These are phyloP conservation scores for Usnea hakonensis DNA, from an alignment of 495 filamentous ascomycete genomes.

Conservation along the genomic window DNA sequence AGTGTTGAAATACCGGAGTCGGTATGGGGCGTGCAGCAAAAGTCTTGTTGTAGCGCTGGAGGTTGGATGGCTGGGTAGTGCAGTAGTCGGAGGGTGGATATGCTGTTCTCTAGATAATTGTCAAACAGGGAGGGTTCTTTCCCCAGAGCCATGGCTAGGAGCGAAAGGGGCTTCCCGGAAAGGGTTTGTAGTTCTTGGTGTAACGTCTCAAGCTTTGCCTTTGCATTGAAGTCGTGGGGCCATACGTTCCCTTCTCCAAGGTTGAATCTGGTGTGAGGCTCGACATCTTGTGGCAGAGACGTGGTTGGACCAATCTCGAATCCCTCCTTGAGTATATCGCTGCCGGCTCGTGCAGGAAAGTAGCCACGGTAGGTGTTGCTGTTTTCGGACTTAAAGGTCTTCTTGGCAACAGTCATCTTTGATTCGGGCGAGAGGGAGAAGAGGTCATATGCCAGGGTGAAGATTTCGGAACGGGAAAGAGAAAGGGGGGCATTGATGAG, in stretches of 20 bases:
- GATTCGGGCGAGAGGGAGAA: slow-evolving; percentile 29
- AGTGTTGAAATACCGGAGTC: slow-evolving; percentile 40
- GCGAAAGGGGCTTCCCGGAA: slow-evolving; percentile 33
- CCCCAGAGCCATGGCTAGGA: slow-evolving; percentile 36
- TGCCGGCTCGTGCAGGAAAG: slow-evolving; percentile 35
- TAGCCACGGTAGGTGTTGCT: slow-evolving; percentile 40
- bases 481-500: slow-evolving; percentile 35
- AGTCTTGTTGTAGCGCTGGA: slow-evolving; percentile 28
- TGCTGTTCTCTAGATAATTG: slow-evolving; percentile 32
- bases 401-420: slow-evolving; percentile 39
- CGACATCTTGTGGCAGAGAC: slow-evolving; percentile 4
- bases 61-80: slow-evolving; percentile 31
- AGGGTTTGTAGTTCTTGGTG: slow-evolving; percentile 38
- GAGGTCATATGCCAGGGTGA: slow-evolving; percentile 35
- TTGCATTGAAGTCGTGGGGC: slow-evolving; percentile 25
- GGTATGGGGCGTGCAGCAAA: slow-evolving; percentile 41
- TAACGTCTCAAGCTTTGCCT: slow-evolving; percentile 30
- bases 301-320: slow-evolving; percentile 38
- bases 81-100: slow-evolving; percentile 38
- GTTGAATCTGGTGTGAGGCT: slow-evolving; percentile 21
- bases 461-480: slow-evolving; percentile 36
- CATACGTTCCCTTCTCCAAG: slow-evolving; percentile 40
- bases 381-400: slow-evolving; percentile 32
- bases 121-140: slow-evolving; percentile 34
- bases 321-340: slow-evolving; percentile 41